Evolutionary conservation across 345 rosid species (phyloP), one percentile per base, ranked within the genome.

Genomic region (Gossypium raimondii): DNA sequence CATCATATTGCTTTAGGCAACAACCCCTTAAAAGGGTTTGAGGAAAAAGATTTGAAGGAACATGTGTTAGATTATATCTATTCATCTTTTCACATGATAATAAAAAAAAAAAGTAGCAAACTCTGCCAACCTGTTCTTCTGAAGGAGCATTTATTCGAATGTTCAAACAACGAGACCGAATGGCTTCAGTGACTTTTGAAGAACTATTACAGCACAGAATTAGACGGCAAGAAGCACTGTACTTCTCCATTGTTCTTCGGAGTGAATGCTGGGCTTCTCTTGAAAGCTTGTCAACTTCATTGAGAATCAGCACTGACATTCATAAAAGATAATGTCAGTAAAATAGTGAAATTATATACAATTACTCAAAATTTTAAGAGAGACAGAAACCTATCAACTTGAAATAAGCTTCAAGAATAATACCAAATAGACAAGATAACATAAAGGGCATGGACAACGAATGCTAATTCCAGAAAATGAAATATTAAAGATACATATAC

Each of bases 241-340:
- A 95, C 70, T 95, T 95, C 89, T 95, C 99, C 98, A 95, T 95
- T 57, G 99, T 93, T 86, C 98, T 88, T 67, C 99, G 92, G 38
- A 93, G 93, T 79, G 99, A 90, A 88, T 93, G 97, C 7, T 95
- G 99, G 27, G 99, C 99, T 85, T 93, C 98, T 87, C 98, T 89
- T 65, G 97, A 95, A 70, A 95, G 98, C 85, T 90, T 95, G 94
- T 93, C 97, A 72, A 93, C 99, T 84, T 95, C 99, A 85, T 95
- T 93, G 74, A 95, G 89, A 78, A 95, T 96, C 61, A 93, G 76
- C 71, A 95, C 99, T 95, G 85, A 73, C 75, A 78, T 50, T 34
- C 71, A 79, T 43, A 76, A 48, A 27, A 10, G 60, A 76, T 48
- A 12, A 61, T 29, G 73, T 58, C 70, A 77, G 29, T 56, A 18